Conservation (phyloP, 2,329 filamentous ascomycete genomes). For the Microcyclospora tardicrescens region DNA sequence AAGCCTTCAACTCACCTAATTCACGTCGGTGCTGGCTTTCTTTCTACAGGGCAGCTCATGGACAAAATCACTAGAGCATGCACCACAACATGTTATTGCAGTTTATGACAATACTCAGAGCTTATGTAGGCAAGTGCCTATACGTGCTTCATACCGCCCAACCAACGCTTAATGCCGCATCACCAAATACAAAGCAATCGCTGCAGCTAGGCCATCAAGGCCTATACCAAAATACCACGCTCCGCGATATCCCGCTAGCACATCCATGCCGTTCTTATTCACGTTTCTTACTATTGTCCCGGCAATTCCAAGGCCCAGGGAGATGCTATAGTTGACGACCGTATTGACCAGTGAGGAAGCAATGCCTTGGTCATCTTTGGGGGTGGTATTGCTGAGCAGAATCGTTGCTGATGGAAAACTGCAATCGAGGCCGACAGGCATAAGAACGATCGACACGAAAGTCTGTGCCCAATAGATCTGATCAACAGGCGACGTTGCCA, state of each 20-base stretch:
- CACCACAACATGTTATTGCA: too few species aligned
- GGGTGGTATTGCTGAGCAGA: slow-evolving; percentile 42
- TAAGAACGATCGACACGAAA: slow-evolving; percentile 19
- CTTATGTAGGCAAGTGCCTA: too few species aligned
- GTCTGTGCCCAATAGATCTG: slow-evolving; percentile 26
- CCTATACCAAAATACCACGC: slow-evolving; percentile 16
- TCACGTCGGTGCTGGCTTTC: too few species aligned
- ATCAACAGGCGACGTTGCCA: slow-evolving; percentile 19
- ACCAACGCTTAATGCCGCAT: too few species aligned
- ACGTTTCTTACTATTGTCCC: slow-evolving; percentile 42
- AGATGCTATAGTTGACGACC: slow-evolving; percentile 55
- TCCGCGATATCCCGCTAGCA: slow-evolving; percentile 10
- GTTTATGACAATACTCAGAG: too few species aligned
- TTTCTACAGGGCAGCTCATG: too few species aligned
- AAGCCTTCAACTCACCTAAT: too few species aligned
- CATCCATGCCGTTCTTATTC: slow-evolving; percentile 4
- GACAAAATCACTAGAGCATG: too few species aligned
- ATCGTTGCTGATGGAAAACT: slow-evolving; percentile 49
- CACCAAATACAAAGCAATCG: slow-evolving; percentile 12
- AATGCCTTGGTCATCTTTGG: slow-evolving; percentile 35
- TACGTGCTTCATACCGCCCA: too few species aligned
- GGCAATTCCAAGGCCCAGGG: slow-evolving; percentile 50
- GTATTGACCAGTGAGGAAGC: slow-evolving; percentile 47
- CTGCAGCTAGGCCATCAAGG: slow-evolving; percentile 10
- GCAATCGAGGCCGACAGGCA: slow-evolving; percentile 45